Evolutionary conservation across 352 stramenopile genomes (phyloP).

Genomic region (Blastocystis sp.): DNA sequence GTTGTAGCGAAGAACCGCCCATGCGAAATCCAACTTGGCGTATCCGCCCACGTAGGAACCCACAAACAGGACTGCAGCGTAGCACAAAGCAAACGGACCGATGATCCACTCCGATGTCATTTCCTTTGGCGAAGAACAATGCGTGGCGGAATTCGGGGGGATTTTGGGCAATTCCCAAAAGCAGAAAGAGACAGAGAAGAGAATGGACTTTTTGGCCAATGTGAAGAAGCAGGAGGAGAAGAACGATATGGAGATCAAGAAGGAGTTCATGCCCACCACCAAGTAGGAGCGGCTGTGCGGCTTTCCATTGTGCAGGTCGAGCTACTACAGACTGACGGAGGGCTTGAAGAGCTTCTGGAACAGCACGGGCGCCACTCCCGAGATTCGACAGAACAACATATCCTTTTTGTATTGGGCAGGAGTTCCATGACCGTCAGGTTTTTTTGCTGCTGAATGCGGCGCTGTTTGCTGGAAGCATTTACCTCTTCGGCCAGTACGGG

Average conservation of each 20-base stretch:
- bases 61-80: not conserved
- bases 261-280: constrained; percentile 31
- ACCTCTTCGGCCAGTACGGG: constrained; percentile 23
- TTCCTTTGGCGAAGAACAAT: not conserved
- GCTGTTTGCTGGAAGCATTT: constrained; percentile 16
- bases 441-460: constrained; percentile 42
- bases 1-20: not conserved
- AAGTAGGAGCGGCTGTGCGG: not conserved
- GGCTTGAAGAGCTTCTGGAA: constrained; percentile 56
- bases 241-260: not conserved
- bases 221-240: not conserved
- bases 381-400: constrained; percentile 55
- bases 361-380: not conserved
- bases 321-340: constrained; percentile 32
- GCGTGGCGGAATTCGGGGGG: not conserved
- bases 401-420: not conserved
- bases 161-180: not conserved
- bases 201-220: constrained; percentile 29
- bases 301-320: not conserved
- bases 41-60: not conserved
- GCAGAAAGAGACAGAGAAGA: not conserved
- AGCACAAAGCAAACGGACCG: not conserved
- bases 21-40: not conserved
- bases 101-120: not conserved
- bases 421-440: not conserved